phyloP scores from a whole-genome alignment of 2,329 filamentous ascomycete species.

The Clathrospora elynae region DNA sequence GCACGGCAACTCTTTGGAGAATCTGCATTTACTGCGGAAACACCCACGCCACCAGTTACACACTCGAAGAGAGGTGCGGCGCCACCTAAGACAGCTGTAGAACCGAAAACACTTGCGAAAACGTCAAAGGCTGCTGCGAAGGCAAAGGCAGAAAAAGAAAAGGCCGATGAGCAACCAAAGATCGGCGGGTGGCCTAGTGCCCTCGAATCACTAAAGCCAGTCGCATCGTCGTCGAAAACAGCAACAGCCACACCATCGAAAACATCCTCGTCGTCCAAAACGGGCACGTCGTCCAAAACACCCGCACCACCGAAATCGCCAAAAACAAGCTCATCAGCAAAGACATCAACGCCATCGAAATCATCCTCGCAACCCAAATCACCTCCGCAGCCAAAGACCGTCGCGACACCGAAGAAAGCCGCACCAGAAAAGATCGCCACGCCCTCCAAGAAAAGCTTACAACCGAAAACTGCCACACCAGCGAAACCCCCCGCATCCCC shows the following conservation, averaged over 20 bases:
- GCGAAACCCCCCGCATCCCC: constrained; percentile 6
- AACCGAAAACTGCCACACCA: neutral
- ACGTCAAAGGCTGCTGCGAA: constrained; percentile 2
- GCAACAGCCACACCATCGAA: constrained; percentile 12
- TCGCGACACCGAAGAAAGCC: constrained; percentile 8
- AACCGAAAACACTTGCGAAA: constrained; percentile 11
- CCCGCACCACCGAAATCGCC: constrained; percentile 6
- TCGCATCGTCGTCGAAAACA: constrained; percentile 3
- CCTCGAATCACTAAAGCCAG: constrained; percentile 9
- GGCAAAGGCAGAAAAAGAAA: constrained; percentile 5
- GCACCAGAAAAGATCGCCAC: neutral
- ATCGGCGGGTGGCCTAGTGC: constrained; percentile 16
- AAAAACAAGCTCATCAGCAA: constrained; percentile 5
- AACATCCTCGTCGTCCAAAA: constrained; percentile 4
- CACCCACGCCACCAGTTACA: constrained; percentile 13
- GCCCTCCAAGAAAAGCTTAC: constrained; percentile 8
- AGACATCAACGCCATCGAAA: constrained; percentile 13
- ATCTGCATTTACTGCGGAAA: constrained; percentile 4
- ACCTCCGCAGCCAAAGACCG: constrained; percentile 11
- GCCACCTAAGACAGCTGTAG: constrained; percentile 12
- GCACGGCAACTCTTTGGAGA: constrained; percentile 17
- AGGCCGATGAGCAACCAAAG: constrained; percentile 11
- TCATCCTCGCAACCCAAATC: constrained; percentile 14
- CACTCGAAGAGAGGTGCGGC: constrained; percentile 16
- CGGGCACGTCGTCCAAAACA: constrained; percentile 9